Evolutionary conservation across 2,329 filamentous ascomycete species (phyloP).

Genomic region (Verticillium nubilum): DNA sequence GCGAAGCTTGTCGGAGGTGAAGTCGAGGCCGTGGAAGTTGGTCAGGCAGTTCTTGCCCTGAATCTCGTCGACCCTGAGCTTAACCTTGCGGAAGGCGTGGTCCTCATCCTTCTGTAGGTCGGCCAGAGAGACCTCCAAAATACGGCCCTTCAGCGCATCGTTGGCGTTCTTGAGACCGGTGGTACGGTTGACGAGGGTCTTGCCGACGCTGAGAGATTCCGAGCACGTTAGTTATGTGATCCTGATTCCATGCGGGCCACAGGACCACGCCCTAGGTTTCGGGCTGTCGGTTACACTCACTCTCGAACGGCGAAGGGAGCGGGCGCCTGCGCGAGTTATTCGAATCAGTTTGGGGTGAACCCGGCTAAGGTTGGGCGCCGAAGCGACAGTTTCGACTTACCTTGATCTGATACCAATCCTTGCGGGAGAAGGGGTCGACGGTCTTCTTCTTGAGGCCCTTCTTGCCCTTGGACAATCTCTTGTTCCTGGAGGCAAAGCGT

Average conservation of each 20-base stretch:
- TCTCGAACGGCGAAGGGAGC: constrained; percentile 94
- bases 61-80: constrained; percentile 96
- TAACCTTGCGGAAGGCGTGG: constrained; percentile 99
- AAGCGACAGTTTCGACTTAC: constrained; percentile 36
- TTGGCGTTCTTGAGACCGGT: constrained; percentile 99
- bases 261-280: constrained; percentile 13
- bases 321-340: constrained; percentile 58
- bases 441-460: constrained; percentile 99
- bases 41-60: constrained; percentile 99
- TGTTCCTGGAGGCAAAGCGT: constrained; percentile 64
- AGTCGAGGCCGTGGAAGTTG: constrained; percentile 99
- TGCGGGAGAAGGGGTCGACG: constrained; percentile 93
- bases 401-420: constrained; percentile 99
- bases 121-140: constrained; percentile 97
- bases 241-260: constrained; percentile 21
- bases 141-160: constrained; percentile 96
- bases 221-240: constrained; percentile 1
- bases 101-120: constrained; percentile 99
- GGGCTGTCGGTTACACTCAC: constrained; percentile 55
- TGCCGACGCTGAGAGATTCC: constrained; percentile 74
- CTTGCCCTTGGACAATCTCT: constrained; percentile 99
- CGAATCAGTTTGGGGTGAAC: constrained; percentile 14
- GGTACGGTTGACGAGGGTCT: constrained; percentile 98
- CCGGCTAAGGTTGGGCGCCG: not conserved
- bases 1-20: constrained; percentile 99